A percentile compares a stretch with the other conserved stretches of the same genome.
Conservation (phyloP, 768 basidiomycete species). For the Pisolithus tinctorius region DNA sequence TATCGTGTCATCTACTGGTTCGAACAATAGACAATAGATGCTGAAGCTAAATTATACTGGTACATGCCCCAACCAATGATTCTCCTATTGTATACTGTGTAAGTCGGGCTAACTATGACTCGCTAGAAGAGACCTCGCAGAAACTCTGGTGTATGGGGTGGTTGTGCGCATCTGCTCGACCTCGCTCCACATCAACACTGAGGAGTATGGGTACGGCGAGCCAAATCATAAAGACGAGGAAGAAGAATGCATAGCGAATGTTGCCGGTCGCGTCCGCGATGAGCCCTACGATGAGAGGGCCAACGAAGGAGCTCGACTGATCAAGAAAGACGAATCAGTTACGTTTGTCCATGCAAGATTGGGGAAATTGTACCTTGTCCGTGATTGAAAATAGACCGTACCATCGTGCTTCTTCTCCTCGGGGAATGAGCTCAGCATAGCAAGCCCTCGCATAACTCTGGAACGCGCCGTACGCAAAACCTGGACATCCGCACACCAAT, state of each 20-base stretch:
- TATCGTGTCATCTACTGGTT: background rate
- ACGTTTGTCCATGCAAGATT: background rate
- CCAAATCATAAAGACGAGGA: constrained; percentile 79
- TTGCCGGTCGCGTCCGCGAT: constrained; percentile 88
- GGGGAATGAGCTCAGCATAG: constrained; percentile 82
- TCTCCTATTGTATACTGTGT: too few species aligned
- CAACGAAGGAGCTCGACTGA: constrained; percentile 87
- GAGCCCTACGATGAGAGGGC: constrained; percentile 81
- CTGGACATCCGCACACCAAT: constrained; percentile 23
- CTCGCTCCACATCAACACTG: constrained; percentile 63
- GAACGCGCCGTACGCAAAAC: constrained; percentile 81
- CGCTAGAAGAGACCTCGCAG: background rate
- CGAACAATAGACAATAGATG: background rate
- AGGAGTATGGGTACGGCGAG: constrained; percentile 69
- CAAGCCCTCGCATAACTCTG: constrained; percentile 85
- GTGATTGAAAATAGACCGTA: constrained; percentile 85
- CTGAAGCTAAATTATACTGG: background rate
- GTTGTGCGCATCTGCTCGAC: constrained; percentile 43
- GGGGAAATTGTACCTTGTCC: constrained; percentile 52
- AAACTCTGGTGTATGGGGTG: constrained; percentile 16
- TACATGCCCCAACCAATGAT: background rate
- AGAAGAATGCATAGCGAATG: constrained; percentile 87
- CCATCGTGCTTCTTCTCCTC: constrained; percentile 87
- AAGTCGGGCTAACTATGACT: background rate
- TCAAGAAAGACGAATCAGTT: background rate